phyloP scores from a whole-genome alignment of 2,329 filamentous ascomycete species.

The Exophiala viscosa region DNA sequence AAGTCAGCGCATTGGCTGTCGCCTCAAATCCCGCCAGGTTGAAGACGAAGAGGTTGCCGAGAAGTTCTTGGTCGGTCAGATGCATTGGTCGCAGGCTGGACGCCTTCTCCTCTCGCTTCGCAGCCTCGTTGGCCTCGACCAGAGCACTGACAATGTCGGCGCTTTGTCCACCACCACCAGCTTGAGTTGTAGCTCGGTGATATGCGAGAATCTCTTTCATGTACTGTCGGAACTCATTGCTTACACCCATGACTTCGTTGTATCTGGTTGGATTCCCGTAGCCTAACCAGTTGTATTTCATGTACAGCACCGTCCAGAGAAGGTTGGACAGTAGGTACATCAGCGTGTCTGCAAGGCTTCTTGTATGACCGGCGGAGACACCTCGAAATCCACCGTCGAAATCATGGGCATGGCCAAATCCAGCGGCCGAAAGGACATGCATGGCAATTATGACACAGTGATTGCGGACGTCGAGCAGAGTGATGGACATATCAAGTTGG shows the following conservation, averaged over 20 bases:
- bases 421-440: constrained; percentile 38
- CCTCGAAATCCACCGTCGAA: constrained; percentile 12
- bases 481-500: background rate
- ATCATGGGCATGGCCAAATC: constrained; percentile 32
- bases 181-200: constrained; percentile 25
- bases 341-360: constrained; percentile 29
- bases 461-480: constrained; percentile 25
- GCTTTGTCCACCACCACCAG: constrained; percentile 26
- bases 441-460: constrained; percentile 37
- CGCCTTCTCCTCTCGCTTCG: constrained; percentile 33
- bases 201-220: constrained; percentile 24
- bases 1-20: constrained; percentile 46
- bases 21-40: constrained; percentile 54
- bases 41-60: constrained; percentile 49
- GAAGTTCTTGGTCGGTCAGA: constrained; percentile 44
- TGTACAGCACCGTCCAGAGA: constrained; percentile 23
- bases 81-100: constrained; percentile 29
- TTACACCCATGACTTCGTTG: background rate
- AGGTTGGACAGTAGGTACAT: constrained; percentile 11
- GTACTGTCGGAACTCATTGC: constrained; percentile 21
- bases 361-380: constrained; percentile 22
- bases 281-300: background rate
- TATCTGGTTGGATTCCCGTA: background rate
- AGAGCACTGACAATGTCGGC: constrained; percentile 20
- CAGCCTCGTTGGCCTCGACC: constrained; percentile 25